phyloP scores from a whole-genome alignment of 257 asterid genomes.

The Nicotiana undulata region DNA sequence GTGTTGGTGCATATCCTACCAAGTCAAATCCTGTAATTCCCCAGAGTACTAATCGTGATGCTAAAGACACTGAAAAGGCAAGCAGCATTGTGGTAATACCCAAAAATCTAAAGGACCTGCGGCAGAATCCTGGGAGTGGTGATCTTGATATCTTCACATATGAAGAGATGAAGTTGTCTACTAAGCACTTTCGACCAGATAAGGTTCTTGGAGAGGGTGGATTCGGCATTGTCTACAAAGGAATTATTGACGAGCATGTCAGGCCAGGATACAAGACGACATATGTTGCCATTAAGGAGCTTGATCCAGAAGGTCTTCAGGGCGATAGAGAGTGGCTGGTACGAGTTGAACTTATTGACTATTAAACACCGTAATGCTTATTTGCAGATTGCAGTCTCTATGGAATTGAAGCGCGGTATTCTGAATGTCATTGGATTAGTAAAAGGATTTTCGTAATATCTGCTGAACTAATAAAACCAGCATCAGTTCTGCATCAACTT shows the following conservation, averaged over 20 bases:
- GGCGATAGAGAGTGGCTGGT: slow-evolving; percentile 99
- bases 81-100: slow-evolving; percentile 43
- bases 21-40: slow-evolving; percentile 34
- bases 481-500: not conserved
- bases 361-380: not conserved
- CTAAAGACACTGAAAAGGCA: slow-evolving; percentile 15
- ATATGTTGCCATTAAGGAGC: slow-evolving; percentile 83
- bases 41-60: slow-evolving; percentile 11
- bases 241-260: slow-evolving; percentile 66
- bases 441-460: not conserved
- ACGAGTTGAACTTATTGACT: slow-evolving; percentile 2
- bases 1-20: slow-evolving; percentile 26
- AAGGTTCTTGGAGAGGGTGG: slow-evolving; percentile 96
- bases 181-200: slow-evolving; percentile 78
- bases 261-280: slow-evolving; percentile 54
- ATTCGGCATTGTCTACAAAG: slow-evolving; percentile 84
- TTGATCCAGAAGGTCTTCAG: slow-evolving; percentile 85
- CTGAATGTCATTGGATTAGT: not conserved
- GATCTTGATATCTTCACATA: slow-evolving; percentile 79
- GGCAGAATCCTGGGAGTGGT: slow-evolving; percentile 58
- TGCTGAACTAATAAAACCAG: not conserved
- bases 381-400: not conserved
- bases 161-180: slow-evolving; percentile 90
- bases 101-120: slow-evolving; percentile 63
- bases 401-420: not conserved